phyloP scores from a whole-genome alignment of 73 alveolate genomes.

The Tetrahymena malaccensis region DNA sequence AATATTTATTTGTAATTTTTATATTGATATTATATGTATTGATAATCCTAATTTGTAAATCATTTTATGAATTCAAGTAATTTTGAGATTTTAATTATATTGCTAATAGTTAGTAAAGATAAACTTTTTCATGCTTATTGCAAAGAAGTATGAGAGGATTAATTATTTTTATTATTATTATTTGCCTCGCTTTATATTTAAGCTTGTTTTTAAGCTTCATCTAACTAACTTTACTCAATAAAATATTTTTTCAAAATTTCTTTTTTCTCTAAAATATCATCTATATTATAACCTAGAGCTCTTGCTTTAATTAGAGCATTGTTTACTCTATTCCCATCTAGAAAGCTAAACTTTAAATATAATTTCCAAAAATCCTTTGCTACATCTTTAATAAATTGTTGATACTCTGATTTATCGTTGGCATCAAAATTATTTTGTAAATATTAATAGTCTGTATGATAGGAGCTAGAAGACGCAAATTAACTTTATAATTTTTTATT shows the following conservation, averaged over 20 bases:
- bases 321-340: neutral
- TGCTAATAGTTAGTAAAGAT: too few species aligned
- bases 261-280: neutral
- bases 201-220: neutral
- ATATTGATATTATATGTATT: too few species aligned
- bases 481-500: neutral
- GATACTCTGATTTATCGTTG: neutral
- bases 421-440: neutral
- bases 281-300: neutral
- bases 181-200: neutral
- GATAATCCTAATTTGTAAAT: too few species aligned
- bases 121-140: neutral
- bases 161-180: neutral
- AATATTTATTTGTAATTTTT: too few species aligned
- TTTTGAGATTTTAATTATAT: too few species aligned
- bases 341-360: neutral
- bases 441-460: neutral
- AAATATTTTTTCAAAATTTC: neutral
- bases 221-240: neutral
- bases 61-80: too few species aligned
- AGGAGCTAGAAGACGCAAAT: neutral
- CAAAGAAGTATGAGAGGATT: neutral
- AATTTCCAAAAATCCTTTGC: neutral
- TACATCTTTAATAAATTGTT: neutral
- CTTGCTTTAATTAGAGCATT: neutral